phyloP scores from a whole-genome alignment of 768 basidiomycete genomes.

The Agaricus subrufescens region DNA sequence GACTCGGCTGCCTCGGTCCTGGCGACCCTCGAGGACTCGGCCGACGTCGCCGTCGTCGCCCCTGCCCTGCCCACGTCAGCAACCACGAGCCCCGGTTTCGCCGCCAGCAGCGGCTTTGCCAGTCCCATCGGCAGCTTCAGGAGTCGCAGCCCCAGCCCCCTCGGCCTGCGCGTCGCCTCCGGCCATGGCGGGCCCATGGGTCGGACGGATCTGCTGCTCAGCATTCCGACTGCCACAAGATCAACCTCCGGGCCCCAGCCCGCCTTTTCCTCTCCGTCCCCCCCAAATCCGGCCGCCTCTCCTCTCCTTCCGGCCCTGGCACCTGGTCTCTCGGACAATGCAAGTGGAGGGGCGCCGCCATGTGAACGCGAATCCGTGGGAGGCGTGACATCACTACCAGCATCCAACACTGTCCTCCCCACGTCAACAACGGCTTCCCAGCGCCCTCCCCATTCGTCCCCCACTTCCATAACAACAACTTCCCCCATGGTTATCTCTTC shows the following conservation, averaged over 20 bases:
- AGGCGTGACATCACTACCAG: not conserved
- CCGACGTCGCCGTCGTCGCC: conserved; percentile 57
- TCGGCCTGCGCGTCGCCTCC: conserved; percentile 19
- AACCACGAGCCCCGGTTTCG: not conserved
- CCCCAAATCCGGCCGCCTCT: no score
- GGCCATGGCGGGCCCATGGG: conserved; percentile 17
- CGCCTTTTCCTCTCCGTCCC: no score
- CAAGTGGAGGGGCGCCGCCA: no score
- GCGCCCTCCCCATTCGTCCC: conserved; percentile 10
- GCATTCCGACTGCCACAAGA: conserved; percentile 23
- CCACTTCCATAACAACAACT: conserved; percentile 12
- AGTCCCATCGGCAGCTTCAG: conserved; percentile 68
- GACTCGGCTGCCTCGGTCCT: conserved; percentile 80
- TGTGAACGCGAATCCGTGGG: no score
- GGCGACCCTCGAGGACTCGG: conserved; percentile 31
- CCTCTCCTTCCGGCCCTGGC: no score
- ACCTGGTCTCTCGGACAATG: no score
- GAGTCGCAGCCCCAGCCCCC: conserved; percentile 64
- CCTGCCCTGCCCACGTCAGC: conserved; percentile 28
- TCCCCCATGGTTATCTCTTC: conserved; percentile 19
- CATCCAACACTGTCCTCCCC: not conserved
- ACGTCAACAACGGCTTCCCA: not conserved
- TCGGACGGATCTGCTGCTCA: conserved; percentile 43
- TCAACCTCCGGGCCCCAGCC: no score
- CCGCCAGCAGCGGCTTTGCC: conserved; percentile 49